Evolutionary conservation across 352 stramenopile genomes (phyloP), one percentile per base, ranked within the genome.

Genomic region (Globisporangium perplexum): DNA sequence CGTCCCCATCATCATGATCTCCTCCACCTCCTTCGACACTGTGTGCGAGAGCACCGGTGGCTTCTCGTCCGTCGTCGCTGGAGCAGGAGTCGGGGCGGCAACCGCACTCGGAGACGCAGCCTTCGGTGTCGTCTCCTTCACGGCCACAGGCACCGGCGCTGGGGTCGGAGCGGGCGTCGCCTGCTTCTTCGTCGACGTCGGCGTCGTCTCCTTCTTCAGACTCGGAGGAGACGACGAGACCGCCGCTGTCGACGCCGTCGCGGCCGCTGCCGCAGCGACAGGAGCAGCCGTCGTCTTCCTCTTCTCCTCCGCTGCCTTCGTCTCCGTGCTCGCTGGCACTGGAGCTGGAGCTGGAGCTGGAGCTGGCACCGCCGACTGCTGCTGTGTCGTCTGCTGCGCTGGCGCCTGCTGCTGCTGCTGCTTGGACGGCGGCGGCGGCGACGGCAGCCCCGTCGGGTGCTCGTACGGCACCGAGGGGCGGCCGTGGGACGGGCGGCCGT

Each of bases 1-100:
- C 1, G 70, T 60, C 22, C 66, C 74, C 47, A 79, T 66, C 31
- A 63, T 54, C 59, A 68, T 64, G 28, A 65, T 68, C 30, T 66
- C 43, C 26, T 58, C 57, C 17, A 62, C 55, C 17, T 67, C 39
- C 42, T 62, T 51, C 7, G 55, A 62, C 22, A 62, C 14, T 8
- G 47, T 23, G 31, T 62, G 49, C 14, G 33, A 46, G 39, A 62
- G 47, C 31, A 6, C 33, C 14, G 33, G n/a, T n/a, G n/a, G 33
- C 33, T 17, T 39, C 33, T 39, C 33, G 2, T 11, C 14, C 18
- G n/a, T 39, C 18, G n/a, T 31, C 20, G 17, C 18, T 31, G 43
- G 22, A 18, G 43, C 22, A 20, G 43, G 1, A 4, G 23, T 10
- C 2, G 20, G 1, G 6, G 33, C 33, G 17, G n/a, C 39, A 22